Conservation (phyloP, 441 rosid genomes). For the Erodium moschatum region DNA sequence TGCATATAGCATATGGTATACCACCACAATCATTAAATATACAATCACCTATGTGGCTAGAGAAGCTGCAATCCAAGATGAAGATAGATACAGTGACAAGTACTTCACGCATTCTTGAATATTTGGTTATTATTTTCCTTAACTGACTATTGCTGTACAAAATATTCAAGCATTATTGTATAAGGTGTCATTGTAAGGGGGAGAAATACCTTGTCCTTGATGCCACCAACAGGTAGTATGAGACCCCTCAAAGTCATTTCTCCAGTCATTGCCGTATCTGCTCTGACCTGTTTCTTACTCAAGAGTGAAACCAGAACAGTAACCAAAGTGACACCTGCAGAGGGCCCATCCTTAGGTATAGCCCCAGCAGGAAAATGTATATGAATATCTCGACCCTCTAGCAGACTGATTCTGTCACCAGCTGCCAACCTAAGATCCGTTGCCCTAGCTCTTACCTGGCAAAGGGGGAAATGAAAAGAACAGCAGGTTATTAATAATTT, state of each 20-base stretch:
- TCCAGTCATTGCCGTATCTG: slow-evolving; percentile 99
- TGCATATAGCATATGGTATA: not conserved
- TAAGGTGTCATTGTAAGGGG: not conserved
- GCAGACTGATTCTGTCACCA: slow-evolving; percentile 53
- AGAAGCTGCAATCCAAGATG: not conserved
- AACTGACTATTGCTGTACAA: not conserved
- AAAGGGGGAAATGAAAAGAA: slow-evolving; percentile 16
- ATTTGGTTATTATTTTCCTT: not conserved
- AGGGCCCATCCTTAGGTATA: slow-evolving; percentile 94
- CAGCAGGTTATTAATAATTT: slow-evolving; percentile 12
- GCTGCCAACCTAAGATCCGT: slow-evolving; percentile 57
- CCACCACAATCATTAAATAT: not conserved
- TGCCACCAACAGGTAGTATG: slow-evolving; percentile 95
- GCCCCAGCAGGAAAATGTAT: slow-evolving; percentile 99
- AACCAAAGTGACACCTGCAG: slow-evolving; percentile 96
- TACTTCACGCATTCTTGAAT: not conserved
- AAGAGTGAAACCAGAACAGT: slow-evolving; percentile 88
- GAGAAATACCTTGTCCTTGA: slow-evolving; percentile 75
- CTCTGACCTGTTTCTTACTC: slow-evolving; percentile 73
- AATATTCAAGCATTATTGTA: not conserved
- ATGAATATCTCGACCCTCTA: slow-evolving; percentile 84
- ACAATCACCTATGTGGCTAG: slow-evolving; percentile 1
- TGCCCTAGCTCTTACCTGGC: slow-evolving; percentile 85
- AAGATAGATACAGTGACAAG: not conserved
- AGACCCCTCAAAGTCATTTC: slow-evolving; percentile 98